Conservation (phyloP, 2,329 filamentous ascomycete genomes). For the Graphium sp. region DNA sequence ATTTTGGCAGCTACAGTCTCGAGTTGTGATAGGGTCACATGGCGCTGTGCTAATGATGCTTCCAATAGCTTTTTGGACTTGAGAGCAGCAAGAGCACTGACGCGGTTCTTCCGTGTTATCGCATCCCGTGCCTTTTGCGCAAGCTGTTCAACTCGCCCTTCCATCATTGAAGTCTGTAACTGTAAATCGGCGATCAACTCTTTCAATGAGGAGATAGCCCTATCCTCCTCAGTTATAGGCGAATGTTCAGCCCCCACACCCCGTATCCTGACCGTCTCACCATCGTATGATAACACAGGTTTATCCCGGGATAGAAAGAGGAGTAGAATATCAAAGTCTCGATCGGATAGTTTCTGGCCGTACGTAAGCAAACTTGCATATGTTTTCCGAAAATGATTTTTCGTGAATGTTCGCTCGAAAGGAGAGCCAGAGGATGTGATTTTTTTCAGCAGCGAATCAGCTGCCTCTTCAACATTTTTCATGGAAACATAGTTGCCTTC, state of each 20-base stretch:
- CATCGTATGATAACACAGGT: conserved; percentile 39
- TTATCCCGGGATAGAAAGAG: conserved; percentile 54
- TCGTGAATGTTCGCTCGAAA: conserved; percentile 53
- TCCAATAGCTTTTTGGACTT: conserved; percentile 73
- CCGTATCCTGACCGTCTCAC: conserved; percentile 60
- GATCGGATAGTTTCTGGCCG: conserved; percentile 34
- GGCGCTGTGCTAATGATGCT: conserved; percentile 51
- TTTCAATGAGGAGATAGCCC: conserved; percentile 69
- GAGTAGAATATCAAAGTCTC: conserved; percentile 54
- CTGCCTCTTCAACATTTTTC: conserved; percentile 41
- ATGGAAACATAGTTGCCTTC: conserved; percentile 49
- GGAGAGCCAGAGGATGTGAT: conserved; percentile 24
- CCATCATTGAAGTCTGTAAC: conserved; percentile 52
- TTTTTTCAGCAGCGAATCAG: conserved; percentile 32
- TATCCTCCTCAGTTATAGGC: conserved; percentile 59
- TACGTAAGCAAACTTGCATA: conserved; percentile 36
- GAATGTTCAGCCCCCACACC: conserved; percentile 24
- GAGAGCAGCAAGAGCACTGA: conserved; percentile 61
- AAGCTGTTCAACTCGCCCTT: conserved; percentile 48
- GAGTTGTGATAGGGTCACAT: conserved; percentile 60
- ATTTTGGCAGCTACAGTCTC: conserved; percentile 73
- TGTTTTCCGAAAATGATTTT: conserved; percentile 41
- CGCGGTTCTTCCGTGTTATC: conserved; percentile 54
- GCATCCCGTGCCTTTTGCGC: conserved; percentile 49
- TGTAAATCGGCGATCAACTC: conserved; percentile 60